Evolutionary conservation across 371 early-diverging fungal genomes (phyloP).

Genomic region (Apophysomyces ossiformis): DNA sequence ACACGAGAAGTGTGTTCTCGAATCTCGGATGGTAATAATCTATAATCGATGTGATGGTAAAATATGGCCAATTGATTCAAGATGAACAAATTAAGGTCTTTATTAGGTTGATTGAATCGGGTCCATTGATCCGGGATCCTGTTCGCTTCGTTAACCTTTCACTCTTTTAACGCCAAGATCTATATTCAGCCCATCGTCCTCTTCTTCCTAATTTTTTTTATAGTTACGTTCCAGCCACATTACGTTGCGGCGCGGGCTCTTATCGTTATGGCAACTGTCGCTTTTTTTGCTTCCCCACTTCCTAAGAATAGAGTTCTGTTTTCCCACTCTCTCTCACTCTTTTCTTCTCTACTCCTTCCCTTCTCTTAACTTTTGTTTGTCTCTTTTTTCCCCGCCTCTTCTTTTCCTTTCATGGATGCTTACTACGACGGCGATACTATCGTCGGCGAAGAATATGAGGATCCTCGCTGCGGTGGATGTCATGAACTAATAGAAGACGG

Average conservation of each 20-base stretch:
- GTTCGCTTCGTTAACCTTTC: neutral
- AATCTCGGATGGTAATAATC: neutral
- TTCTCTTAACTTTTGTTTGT: neutral
- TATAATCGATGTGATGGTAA: neutral
- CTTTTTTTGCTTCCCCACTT: constrained; percentile 4
- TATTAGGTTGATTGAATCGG: neutral
- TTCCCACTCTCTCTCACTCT: neutral
- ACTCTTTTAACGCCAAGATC: neutral
- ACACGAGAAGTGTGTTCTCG: constrained; percentile 5
- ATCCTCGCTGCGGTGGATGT: constrained; percentile 79
- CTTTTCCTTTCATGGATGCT: constrained; percentile 27
- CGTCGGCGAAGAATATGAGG: constrained; percentile 48
- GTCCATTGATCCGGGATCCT: constrained; percentile 7
- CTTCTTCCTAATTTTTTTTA: neutral
- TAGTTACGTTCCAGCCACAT: constrained; percentile 8
- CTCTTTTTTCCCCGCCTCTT: neutral
- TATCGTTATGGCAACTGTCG: constrained; percentile 2
- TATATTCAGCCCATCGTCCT: neutral
- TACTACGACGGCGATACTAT: constrained; percentile 30
- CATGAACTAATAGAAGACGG: constrained; percentile 77
- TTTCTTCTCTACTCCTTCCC: neutral
- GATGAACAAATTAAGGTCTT: constrained; percentile 2
- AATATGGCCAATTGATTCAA: neutral
- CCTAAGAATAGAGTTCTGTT: constrained; percentile 6
- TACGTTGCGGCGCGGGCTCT: constrained; percentile 7